Evolutionary conservation across 192 early-diverging fungal species (phyloP), one percentile per base, ranked within the genome.

Genomic region (Backusella australiensis): DNA sequence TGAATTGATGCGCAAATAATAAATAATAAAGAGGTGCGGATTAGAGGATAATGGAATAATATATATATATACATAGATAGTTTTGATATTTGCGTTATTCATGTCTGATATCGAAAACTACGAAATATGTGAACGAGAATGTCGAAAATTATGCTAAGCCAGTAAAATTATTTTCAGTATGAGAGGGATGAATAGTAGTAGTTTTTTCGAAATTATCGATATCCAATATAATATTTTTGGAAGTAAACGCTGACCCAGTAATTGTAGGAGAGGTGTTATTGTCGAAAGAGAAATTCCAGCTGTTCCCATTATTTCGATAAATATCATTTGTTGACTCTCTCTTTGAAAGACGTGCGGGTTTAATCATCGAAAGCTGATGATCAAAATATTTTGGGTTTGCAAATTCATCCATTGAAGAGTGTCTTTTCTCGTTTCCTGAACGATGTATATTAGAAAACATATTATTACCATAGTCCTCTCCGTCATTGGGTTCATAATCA

Each of bases 341-440:
- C 9, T 26, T 63, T 63, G 23, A 14, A 63, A 63, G 56, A 26
- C 56, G 56, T 9, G 56, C 56, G 11, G 56, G 56, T 12, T 63
- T 63, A 32, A 63, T 63, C 56, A 12, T 9, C 3, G 56, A 63
- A 8, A 63, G 56, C 8, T 63, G 56, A 8, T 63, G 56, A 29
- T 63, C 56, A 63, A 63, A 63, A 29, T 11, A 63, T 26, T 26
- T 63, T 29, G 56, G 56, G 12, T 29, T 26, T 29, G 56, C 26
- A 29, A 63, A 29, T 63, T 63, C 56, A 63, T 63, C 56, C 26
- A 63, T 63, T 29, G 56, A 63, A 63, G 56, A 63, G n/a, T 39
- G 68, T 14, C 68, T 23, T 19, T 69, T 69, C 41, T 41, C 35
- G n/a, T 69, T 39, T 69, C 35, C 35, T n/a, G 68, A 26, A 34